Evolutionary conservation across 306 rosid genomes (phyloP).

Genomic region (Pyrus bretschneideri): DNA sequence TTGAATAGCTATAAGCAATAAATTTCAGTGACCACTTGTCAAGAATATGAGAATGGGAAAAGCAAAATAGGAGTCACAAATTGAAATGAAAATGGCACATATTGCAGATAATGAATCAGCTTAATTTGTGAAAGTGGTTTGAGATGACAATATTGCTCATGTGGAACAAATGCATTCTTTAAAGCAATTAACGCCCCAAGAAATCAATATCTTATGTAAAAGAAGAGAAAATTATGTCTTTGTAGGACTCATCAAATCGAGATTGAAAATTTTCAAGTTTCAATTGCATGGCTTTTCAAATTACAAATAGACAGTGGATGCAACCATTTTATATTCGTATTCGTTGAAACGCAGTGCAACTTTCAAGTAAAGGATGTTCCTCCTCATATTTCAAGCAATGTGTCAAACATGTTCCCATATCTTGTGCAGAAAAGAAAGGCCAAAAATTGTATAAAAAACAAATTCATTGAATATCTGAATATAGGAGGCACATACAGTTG

Average conservation of each 20-base stretch:
- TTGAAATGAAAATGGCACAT: not conserved
- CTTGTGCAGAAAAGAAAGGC: not conserved
- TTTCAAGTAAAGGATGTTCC: not conserved
- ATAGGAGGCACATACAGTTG: conserved; percentile 39
- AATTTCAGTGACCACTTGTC: not conserved
- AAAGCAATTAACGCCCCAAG: not conserved
- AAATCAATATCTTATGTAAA: not conserved
- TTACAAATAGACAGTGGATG: not conserved
- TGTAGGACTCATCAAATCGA: not conserved
- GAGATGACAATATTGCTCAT: not conserved
- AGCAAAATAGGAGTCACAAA: not conserved
- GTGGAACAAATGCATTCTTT: not conserved
- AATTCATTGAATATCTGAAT: not conserved
- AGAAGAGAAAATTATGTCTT: not conserved
- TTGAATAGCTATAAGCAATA: not conserved
- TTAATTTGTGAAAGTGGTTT: not conserved
- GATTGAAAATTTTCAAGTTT: not conserved
- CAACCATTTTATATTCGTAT: not conserved
- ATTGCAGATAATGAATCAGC: not conserved
- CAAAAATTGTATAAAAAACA: not conserved
- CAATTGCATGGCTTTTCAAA: not conserved
- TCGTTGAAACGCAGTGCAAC: not conserved
- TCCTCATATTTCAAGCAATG: not conserved
- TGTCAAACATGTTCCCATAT: not conserved
- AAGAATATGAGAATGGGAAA: not conserved